Conservation (phyloP, 2,329 filamentous ascomycete genomes). For the Penicillium sumatraense region DNA sequence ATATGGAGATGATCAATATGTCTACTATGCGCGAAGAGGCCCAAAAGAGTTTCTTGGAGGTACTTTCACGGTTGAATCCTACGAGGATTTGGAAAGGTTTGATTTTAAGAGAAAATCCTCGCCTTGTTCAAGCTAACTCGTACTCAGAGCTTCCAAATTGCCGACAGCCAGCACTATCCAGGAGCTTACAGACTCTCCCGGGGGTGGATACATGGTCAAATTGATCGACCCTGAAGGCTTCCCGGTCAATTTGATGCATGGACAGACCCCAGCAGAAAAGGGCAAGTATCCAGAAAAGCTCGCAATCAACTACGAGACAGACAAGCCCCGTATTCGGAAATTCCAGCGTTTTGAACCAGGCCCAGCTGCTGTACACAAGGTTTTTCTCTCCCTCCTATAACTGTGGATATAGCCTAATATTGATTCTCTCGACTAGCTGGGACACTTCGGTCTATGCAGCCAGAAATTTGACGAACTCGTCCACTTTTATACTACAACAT, state of each 20-base stretch:
- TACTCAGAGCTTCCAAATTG: conserved; percentile 23
- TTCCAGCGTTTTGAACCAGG: conserved; percentile 37
- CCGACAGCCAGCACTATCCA: conserved; percentile 35
- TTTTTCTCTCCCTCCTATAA: conserved; percentile 7
- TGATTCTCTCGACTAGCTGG: conserved; percentile 23
- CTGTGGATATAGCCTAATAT: background rate
- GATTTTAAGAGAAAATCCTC: background rate
- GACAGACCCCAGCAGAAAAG: conserved; percentile 32
- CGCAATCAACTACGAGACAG: conserved; percentile 30
- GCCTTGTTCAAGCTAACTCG: background rate
- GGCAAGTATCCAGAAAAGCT: conserved; percentile 26
- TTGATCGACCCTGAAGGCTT: conserved; percentile 47
- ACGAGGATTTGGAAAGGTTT: conserved; percentile 49
- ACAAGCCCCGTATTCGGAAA: conserved; percentile 33
- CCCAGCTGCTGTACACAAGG: conserved; percentile 38
- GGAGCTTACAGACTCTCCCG: conserved; percentile 42
- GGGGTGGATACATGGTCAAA: conserved; percentile 44
- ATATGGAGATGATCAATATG: conserved; percentile 51
- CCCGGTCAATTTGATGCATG: conserved; percentile 46
- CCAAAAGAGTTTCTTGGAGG: conserved; percentile 49
- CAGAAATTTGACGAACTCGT: conserved; percentile 30
- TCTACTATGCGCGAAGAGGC: conserved; percentile 47
- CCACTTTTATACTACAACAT: conserved; percentile 34
- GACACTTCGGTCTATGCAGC: conserved; percentile 35
- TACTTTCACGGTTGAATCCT: conserved; percentile 48